A percentile compares a stretch with the other conserved stretches of the same genome.
These are phyloP conservation scores for Floccularia luteovirens DNA, from an alignment of 768 basidiomycete species.

Conservation along the genomic window DNA sequence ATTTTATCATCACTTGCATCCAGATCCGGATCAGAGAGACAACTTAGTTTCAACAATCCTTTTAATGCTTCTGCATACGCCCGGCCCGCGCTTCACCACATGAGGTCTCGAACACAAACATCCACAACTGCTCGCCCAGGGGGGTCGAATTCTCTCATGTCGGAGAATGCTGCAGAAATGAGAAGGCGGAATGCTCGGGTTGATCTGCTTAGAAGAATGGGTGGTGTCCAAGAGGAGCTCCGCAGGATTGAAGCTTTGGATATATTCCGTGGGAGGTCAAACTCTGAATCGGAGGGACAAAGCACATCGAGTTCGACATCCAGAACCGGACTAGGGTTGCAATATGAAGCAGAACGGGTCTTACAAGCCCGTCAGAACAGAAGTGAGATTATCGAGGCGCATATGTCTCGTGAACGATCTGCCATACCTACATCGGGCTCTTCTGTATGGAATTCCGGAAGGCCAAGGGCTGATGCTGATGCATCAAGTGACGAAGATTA, in stretches of 20 bases:
- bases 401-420: too few species aligned
- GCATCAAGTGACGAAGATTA: background rate
- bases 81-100: too few species aligned
- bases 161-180: slow-evolving; percentile 1
- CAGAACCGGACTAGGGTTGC: background rate
- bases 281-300: background rate
- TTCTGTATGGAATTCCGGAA: background rate
- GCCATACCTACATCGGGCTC: too few species aligned
- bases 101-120: too few species aligned
- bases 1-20: too few species aligned
- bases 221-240: too few species aligned
- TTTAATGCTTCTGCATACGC: too few species aligned
- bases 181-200: background rate
- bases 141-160: background rate
- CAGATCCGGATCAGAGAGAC: too few species aligned
- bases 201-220: background rate
- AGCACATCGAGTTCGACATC: background rate
- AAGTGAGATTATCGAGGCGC: background rate
- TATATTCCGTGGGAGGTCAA: background rate
- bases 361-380: background rate
- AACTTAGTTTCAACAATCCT: too few species aligned
- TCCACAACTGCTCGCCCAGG: background rate
- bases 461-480: background rate
- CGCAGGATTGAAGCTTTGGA: background rate
- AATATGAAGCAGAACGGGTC: background rate